phyloP scores from a whole-genome alignment of 768 basidiomycete genomes.

The Epithele typhae region DNA sequence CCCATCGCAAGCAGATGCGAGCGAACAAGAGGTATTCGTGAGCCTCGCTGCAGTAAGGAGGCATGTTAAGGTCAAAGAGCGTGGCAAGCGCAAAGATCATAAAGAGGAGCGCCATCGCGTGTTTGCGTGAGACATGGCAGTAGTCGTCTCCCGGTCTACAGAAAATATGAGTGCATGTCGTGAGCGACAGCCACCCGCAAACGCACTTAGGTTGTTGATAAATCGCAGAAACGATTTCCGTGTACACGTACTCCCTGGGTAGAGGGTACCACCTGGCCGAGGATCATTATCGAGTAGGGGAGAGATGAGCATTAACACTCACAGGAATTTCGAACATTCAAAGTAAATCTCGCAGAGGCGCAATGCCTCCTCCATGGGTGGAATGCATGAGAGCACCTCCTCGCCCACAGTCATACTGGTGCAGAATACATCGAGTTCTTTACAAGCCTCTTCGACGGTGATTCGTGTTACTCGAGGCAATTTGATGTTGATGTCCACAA shows the following conservation, averaged over 20 bases:
- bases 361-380: conserved; percentile 53
- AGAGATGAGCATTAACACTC: neutral
- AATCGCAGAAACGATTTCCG: conserved; percentile 48
- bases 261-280: conserved; percentile 49
- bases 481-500: conserved; percentile 22
- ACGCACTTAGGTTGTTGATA: conserved; percentile 48
- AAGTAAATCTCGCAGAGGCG: conserved; percentile 62
- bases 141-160: conserved; percentile 11
- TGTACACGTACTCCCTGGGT: conserved; percentile 48
- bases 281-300: neutral
- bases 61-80: conserved; percentile 50
- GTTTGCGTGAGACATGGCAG: conserved; percentile 33
- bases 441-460: conserved; percentile 31
- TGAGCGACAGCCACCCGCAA: neutral
- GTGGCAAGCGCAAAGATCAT: conserved; percentile 61
- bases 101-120: conserved; percentile 59
- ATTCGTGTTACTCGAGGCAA: conserved; percentile 33
- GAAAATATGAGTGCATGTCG: neutral
- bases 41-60: conserved; percentile 48
- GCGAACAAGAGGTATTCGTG: conserved; percentile 61
- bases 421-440: conserved; percentile 24
- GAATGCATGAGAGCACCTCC: conserved; percentile 42
- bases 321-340: conserved; percentile 58
- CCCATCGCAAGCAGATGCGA: conserved; percentile 46
- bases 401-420: conserved; percentile 29